Percentiles rank a stretch among this genome's conserved stretches.
phyloP scores from a whole-genome alignment of 129 eudicot species.

The Erigeron canadensis region DNA sequence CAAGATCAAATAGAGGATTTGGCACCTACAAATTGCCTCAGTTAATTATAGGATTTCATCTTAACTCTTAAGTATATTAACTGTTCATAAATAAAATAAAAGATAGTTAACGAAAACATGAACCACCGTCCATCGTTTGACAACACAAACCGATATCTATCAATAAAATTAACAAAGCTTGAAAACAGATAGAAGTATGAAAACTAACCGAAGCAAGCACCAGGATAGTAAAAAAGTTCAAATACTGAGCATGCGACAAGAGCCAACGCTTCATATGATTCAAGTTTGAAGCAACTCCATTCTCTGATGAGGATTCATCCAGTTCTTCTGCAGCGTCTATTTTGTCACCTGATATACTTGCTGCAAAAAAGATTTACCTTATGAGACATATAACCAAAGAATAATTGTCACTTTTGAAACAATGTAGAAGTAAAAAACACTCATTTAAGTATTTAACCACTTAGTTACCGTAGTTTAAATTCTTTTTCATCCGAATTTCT shows the following conservation, averaged over 20 bases:
- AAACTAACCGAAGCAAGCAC: constrained; percentile 93
- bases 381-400: neutral
- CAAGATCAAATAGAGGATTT: constrained; percentile 97
- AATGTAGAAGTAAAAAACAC: neutral
- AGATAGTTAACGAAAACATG: neutral
- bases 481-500: neutral
- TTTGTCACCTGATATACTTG: constrained; percentile 69
- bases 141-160: neutral
- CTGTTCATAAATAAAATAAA: neutral
- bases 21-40: constrained; percentile 63
- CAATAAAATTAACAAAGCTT: neutral
- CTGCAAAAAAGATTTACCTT: constrained; percentile 41
- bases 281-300: constrained; percentile 54
- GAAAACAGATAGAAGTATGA: neutral
- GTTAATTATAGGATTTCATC: constrained; percentile 6
- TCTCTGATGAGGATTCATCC: constrained; percentile 54
- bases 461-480: neutral
- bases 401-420: neutral
- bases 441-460: neutral
- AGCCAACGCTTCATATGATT: constrained; percentile 68
- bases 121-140: neutral
- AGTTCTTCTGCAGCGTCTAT: constrained; percentile 67
- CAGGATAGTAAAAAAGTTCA: constrained; percentile 83
- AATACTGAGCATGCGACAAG: constrained; percentile 79
- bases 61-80: neutral